Percentiles rank a stretch among this genome's conserved stretches.
Evolutionary conservation across 2,329 filamentous ascomycete genomes (phyloP).

Genomic region (Pseudogymnoascus sp.): DNA sequence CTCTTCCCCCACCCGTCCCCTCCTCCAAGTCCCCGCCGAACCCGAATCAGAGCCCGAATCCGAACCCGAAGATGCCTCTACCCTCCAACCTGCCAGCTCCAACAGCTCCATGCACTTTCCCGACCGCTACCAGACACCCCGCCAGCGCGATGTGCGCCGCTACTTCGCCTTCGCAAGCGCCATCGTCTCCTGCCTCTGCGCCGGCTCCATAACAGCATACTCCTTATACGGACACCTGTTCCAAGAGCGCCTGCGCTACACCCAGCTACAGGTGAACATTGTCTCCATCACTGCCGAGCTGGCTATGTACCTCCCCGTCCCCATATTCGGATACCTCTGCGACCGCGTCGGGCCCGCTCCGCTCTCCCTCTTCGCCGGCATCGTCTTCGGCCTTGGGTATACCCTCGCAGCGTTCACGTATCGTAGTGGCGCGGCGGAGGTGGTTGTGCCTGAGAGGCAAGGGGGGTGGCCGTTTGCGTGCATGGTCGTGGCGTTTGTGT

Average conservation of each 20-base stretch:
- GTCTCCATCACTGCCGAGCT: slow-evolving; percentile 81
- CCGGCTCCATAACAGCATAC: slow-evolving; percentile 86
- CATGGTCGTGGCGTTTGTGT: slow-evolving; percentile 80
- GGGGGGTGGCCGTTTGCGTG: slow-evolving; percentile 59
- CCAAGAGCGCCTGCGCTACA: slow-evolving; percentile 77
- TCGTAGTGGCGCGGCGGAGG: slow-evolving; percentile 40
- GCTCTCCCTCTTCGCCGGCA: slow-evolving; percentile 61
- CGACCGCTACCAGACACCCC: not conserved
- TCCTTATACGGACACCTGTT: slow-evolving; percentile 89
- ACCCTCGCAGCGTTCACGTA: slow-evolving; percentile 75
- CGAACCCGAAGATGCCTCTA: not conserved
- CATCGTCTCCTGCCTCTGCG: slow-evolving; percentile 58
- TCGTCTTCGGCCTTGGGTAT: slow-evolving; percentile 75
- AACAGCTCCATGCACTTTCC: slow-evolving; percentile 6
- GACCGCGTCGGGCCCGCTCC: slow-evolving; percentile 77
- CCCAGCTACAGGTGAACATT: slow-evolving; percentile 84
- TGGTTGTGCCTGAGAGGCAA: slow-evolving; percentile 34
- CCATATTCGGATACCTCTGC: slow-evolving; percentile 81
- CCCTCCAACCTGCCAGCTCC: not conserved
- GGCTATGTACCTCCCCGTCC: slow-evolving; percentile 85
- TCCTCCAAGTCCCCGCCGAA: not conserved
- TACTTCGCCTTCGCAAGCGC: slow-evolving; percentile 45
- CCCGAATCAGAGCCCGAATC: not conserved
- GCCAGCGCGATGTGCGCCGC: slow-evolving; percentile 22
- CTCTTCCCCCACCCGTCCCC: not conserved